phyloP scores from a whole-genome alignment of 2,329 filamentous ascomycete species.

The Fusarium haematococcum region DNA sequence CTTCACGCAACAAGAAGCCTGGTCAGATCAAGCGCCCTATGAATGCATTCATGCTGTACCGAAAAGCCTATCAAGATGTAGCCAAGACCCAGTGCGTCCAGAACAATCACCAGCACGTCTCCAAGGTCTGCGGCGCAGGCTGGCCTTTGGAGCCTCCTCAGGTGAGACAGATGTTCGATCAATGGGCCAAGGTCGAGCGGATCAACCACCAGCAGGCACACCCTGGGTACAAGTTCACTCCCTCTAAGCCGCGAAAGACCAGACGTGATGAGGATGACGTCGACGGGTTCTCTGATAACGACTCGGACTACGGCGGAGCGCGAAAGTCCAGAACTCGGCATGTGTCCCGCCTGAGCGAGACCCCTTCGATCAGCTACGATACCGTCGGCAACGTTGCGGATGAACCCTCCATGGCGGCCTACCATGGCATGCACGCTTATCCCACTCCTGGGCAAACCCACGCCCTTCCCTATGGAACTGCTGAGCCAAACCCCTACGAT shows the following conservation, averaged over 20 bases:
- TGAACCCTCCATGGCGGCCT: constrained; percentile 12
- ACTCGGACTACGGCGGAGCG: constrained; percentile 33
- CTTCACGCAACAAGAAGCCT: constrained; percentile 71
- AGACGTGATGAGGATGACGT: constrained; percentile 49
- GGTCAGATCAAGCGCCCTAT: constrained; percentile 91
- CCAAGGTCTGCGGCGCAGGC: constrained; percentile 84
- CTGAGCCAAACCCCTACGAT: constrained; percentile 27
- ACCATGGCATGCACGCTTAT: constrained; percentile 29
- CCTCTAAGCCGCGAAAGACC: constrained; percentile 71
- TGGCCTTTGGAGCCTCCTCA: constrained; percentile 85
- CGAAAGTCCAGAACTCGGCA: constrained; percentile 27
- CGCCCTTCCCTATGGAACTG: constrained; percentile 23
- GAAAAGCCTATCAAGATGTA: constrained; percentile 89
- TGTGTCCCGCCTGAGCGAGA: constrained; percentile 32
- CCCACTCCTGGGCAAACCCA: constrained; percentile 21
- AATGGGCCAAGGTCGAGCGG: constrained; percentile 83
- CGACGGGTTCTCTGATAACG: constrained; percentile 33
- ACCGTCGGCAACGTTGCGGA: constrained; percentile 5
- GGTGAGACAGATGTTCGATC: constrained; percentile 80
- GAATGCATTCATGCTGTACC: constrained; percentile 98
- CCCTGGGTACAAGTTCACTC: constrained; percentile 94
- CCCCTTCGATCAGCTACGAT: constrained; percentile 30
- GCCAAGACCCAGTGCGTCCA: constrained; percentile 84
- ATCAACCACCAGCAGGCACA: constrained; percentile 87
- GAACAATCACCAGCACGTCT: constrained; percentile 95